Percentiles rank a stretch among this genome's conserved stretches.
Conservation (phyloP, 2,329 filamentous ascomycete species). For the Scytalidium lignicola region DNA sequence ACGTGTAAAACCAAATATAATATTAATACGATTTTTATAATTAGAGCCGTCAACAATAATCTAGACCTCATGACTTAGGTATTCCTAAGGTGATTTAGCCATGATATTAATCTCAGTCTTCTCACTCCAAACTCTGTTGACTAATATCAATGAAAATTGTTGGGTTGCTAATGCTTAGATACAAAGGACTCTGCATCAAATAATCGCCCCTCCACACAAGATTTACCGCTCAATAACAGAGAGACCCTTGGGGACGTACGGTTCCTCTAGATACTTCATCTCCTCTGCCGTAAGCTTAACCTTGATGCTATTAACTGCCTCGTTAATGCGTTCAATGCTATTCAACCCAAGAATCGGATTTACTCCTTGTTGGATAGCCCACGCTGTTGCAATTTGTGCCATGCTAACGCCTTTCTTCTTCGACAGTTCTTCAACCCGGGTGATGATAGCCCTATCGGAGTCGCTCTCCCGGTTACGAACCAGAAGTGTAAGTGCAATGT, state of each 20-base stretch:
- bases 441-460: constrained; percentile 20
- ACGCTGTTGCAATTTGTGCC: constrained; percentile 54
- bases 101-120: too few relatives aligned
- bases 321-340: constrained; percentile 46
- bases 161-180: too few relatives aligned
- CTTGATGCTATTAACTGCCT: constrained; percentile 39
- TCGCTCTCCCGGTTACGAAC: constrained; percentile 13
- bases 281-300: constrained; percentile 45
- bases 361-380: constrained; percentile 41
- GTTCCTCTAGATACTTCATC: constrained; percentile 46
- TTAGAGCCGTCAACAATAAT: too few relatives aligned
- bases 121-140: too few relatives aligned
- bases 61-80: too few relatives aligned
- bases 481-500: constrained; percentile 9
- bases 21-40: too few relatives aligned
- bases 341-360: constrained; percentile 50
- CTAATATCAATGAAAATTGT: too few relatives aligned
- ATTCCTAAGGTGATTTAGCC: too few relatives aligned
- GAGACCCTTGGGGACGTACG: constrained; percentile 42
- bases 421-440: constrained; percentile 33
- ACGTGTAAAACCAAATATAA: too few relatives aligned
- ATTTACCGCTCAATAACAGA: too few relatives aligned
- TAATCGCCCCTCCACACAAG: too few relatives aligned
- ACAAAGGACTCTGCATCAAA: too few relatives aligned
- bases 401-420: constrained; percentile 52